Evolutionary conservation across 306 rosid species (phyloP), one percentile per base, ranked within the genome.

Genomic region (Ochetophila trinervis): DNA sequence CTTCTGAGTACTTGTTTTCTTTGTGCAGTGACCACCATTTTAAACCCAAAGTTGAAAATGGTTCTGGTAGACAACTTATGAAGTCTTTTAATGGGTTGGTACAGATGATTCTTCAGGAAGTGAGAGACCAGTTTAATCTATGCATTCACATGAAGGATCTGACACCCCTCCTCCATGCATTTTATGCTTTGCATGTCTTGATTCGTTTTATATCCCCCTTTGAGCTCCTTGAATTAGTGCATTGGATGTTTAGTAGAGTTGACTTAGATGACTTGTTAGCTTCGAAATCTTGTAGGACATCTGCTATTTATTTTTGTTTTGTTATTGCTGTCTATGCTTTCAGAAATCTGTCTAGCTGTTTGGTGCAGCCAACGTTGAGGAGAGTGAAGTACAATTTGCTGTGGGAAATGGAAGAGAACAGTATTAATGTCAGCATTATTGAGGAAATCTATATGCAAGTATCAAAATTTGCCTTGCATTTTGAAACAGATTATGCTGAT

Each of bases 251-350:
- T 59, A 64, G 40, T 21, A 79, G 81, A 57, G 74, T 72, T 49
- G 77, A 66, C 50, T 52, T 66, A 57, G 81, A 77, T 76, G 79
- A 75, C 62, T 69, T 54, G 60, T 45, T 54, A 60, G 83, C 34
- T 44, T 75, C 63, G 63, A 78, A 69, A 48, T 65, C 73, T 53
- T 40, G 30, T 22, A 57, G 17, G 32, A 60, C 65, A 53, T 70
- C 81, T 68, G 78, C 67, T 62, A 53, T 84, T 30, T 82, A 84
- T 80, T 69, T 93, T 66, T 97, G 80, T 48, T 82, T 84, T 74
- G 78, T 80, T 73, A 69, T 89, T 63, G 97, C 96, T 71, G 82
- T 84, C 53, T 74, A 73, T 72, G 96, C 98, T 72, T 93, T 93
- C 68, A 70, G 80, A 68, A 53, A 83, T 57, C 56, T 86, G 36